Base-by-base conservation (phyloP, 768 basidiomycete genomes). In the Termitomyces sp. region DNA sequence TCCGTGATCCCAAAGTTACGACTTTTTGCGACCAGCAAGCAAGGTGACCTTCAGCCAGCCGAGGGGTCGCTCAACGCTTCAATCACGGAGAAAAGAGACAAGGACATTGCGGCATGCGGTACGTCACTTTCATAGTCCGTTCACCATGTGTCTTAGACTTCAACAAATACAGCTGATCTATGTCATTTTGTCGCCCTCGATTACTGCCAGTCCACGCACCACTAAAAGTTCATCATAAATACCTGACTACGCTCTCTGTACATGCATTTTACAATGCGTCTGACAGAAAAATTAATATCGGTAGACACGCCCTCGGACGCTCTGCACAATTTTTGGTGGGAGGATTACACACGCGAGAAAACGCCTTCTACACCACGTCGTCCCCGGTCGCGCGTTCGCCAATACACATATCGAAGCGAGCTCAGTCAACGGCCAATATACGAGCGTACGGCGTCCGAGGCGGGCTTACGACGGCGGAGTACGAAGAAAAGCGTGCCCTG, bases 131-230 rank as follows among this genome's bases (percentile, higher is more conserved):
- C n/a, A 6, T 21, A 44, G 14, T 7, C 41, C 7, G 50, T 26
- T 19, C 3, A 28, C 30, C 24, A 42, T 51, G 32, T 53, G 44
- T 54, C 55, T 63, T 28, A 45, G 61, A 43, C 5, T 43, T 59
- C 30, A 40, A n/a, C 30, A 40, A n/a, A 55, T 46, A 34, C 59
- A 82, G 85, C 73, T 87, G 77, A 87, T 83, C 80, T 84, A 87
- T 87, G 85, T 85, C 77, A 73, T 76, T 82, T 81, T 84, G 85
- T 78, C 84, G 82, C 72, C 78, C 72, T 72, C 70, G 77, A 70
- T 68, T 79, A 64, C 71, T 73, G 62, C 74, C 74, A 78, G 72
- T 73, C 70, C 71, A 74, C 69, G 66, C 72, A 62, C 66, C 64
- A n/a, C n/a, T n/a, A 53, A 71, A 67, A 61, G 55, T 66, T 58